Conservation (phyloP, 2,329 filamentous ascomycete genomes). For the Neurospora sp. region DNA sequence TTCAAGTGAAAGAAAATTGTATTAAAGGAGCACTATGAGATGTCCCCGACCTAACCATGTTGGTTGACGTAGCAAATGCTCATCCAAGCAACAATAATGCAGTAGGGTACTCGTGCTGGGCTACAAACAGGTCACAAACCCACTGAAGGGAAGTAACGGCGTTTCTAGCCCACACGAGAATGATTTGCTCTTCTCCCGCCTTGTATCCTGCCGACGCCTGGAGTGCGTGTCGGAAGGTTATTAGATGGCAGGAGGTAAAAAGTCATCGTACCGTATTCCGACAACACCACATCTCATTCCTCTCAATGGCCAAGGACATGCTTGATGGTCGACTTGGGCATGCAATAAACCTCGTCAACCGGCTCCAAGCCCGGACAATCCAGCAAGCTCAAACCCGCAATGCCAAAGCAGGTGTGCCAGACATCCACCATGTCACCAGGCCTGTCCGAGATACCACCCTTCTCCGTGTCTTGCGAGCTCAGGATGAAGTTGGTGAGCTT, state of each 20-base stretch:
- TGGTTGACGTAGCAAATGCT: not conserved
- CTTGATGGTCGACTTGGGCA: conserved; percentile 59
- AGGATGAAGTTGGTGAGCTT: conserved; percentile 77
- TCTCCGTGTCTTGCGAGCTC: conserved; percentile 74
- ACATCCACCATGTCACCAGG: conserved; percentile 95
- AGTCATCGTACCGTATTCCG: not conserved
- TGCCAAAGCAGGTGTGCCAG: conserved; percentile 85
- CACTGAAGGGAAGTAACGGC: conserved; percentile 6
- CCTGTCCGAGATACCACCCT: conserved; percentile 79
- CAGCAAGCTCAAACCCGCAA: conserved; percentile 80
- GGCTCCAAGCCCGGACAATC: conserved; percentile 66
- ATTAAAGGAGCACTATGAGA: not conserved
- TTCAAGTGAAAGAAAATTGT: not conserved
- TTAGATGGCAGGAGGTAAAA: conserved; percentile 58
- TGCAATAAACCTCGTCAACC: conserved; percentile 82
- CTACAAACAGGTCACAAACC: conserved; percentile 16
- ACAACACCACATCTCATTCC: not conserved
- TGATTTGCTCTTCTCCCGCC: conserved; percentile 49
- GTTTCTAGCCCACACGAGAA: not conserved
- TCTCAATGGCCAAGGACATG: conserved; percentile 34
- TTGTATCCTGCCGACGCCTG: conserved; percentile 59
- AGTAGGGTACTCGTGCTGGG: not conserved
- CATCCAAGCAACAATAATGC: not conserved
- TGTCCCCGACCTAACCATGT: not conserved
- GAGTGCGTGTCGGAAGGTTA: conserved; percentile 45